These are phyloP conservation scores for Saccharomycopsis babjevae DNA, from an alignment of 805 yeast genomes.

Conservation along the genomic window DNA sequence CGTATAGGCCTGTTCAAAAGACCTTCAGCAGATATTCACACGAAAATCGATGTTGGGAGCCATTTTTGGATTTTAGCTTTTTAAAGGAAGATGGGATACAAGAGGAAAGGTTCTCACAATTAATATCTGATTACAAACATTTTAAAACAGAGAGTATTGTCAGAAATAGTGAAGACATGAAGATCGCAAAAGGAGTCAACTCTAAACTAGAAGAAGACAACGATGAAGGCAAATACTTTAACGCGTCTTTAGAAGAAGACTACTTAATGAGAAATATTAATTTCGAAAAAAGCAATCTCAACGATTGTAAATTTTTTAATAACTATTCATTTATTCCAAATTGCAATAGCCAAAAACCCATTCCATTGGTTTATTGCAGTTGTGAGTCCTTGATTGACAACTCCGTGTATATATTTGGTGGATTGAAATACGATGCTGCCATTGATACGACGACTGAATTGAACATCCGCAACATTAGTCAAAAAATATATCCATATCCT, in stretches of 20 bases:
- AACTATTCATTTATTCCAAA: neutral
- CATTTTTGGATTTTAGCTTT: neutral
- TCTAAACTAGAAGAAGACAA: neutral
- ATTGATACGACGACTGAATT: neutral
- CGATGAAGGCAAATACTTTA: neutral
- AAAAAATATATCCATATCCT: constrained; percentile 33
- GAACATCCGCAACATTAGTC: neutral
- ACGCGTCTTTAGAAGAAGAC: neutral
- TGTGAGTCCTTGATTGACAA: neutral
- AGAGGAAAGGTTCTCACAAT: neutral
- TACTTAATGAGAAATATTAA: neutral
- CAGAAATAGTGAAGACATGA: neutral
- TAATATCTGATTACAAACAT: neutral
- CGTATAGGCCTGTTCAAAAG: neutral
- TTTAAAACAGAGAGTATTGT: neutral
- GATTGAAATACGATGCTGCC: neutral
- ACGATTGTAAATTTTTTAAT: neutral
- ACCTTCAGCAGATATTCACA: neutral
- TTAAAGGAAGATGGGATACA: neutral
- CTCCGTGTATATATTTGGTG: constrained; percentile 2
- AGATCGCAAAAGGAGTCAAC: neutral
- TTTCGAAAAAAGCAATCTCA: neutral
- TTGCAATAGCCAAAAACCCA: neutral
- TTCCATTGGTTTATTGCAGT: constrained; percentile 2
- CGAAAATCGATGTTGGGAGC: neutral